Base-by-base conservation (phyloP, 1,284 basidiomycete species). In the Ustilago bromivora region DNA sequence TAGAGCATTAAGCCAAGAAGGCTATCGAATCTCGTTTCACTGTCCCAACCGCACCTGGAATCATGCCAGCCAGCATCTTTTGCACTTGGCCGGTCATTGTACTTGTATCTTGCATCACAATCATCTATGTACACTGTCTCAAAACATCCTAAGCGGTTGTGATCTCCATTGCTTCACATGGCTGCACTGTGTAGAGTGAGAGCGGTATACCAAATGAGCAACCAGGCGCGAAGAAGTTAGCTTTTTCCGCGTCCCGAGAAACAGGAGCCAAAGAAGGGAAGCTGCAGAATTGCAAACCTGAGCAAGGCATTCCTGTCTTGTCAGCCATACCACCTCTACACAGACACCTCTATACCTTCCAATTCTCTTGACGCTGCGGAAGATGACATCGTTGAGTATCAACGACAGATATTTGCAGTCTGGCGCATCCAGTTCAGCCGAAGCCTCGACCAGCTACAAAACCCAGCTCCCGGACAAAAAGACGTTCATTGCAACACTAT, bases 401-500 rank as follows among this genome's bases (percentile, higher is more conserved):
- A 47, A 23, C 3, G 36, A 17, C 15, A 28, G 17, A 5, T 35
- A 38, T 19, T 17, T 54, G 15, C 7, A 4, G 32, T 3, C 34
- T 10, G 15, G 36, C 28, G 15, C 41, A 4, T 19, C 23, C 9
- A 47, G 17, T 23, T 17, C 49, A 4, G 2, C 49, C 12, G 67
- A 66, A 40, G 65, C 67, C 11, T 66, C 65, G 11, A 73, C 65
- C 28, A 73, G 71, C 65, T 73, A 68, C 65, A 67, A 58, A 8
- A 32, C 31, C 9, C 51, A 61, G 17, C 65, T 77, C 32, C 76
- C 76, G 4, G 76, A 78, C 59, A 73, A 70, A 41, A 73, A 67
- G 71, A 73, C 71, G 23, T 78, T 78, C 46, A 78, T 78, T 19
- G 71, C 76, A 23, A 78, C 71, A 4, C 71, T 78, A 11, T 66